Base-by-base conservation (phyloP, 2,329 filamentous ascomycete genomes). In the Colletotrichum incanum region DNA sequence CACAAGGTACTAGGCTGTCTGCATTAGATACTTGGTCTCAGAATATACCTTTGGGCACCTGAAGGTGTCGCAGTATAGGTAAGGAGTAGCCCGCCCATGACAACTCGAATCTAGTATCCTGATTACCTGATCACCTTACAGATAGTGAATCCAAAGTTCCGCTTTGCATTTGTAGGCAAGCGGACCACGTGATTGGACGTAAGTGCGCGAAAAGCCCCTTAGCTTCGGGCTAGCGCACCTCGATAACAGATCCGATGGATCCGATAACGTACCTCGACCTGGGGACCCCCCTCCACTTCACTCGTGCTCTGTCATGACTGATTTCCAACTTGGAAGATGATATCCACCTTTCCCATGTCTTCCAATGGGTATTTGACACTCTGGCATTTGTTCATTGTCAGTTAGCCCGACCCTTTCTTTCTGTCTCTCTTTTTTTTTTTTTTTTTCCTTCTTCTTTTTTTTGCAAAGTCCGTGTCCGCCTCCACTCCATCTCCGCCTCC, bases 161-260 rank as follows among this genome's bases (percentile, higher is more conserved):
- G 18, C 26, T n/a, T 16, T 60, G 37, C 56, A 16, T 20, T 41
- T 31, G 39, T 34, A 20, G 18, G 1, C 16, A 55, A 12, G 23
- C 18, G 14, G 26, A 2, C 28, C 63, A 72, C 70, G 65, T 72
- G 70, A 72, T 65, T 70, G 31, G 23, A n/a, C 5, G 11, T 52
- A 34, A 41, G 65, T 64, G 70, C 70, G 60, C 39, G 47, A 28
- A 70, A 59, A 39, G 26, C 52, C 65, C 54, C 65, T 60, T 56
- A 45, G 54, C 59, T 49, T 56, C 39, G 3, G 52, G 11, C 69
- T 65, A 72, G 58, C 65, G 65, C 69, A 59, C 41, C 37, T 28
- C 45, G 65, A 68, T 67, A 58, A 59, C 43, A 68, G 43, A 47
- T 54, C 58, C 52, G 58, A 67, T 39, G 49, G 26, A 50, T n/a